Percentiles rank a stretch among this genome's conserved stretches.
Evolutionary conservation across 306 rosid species (phyloP).

Genomic region (Cicer chorassanicum): DNA sequence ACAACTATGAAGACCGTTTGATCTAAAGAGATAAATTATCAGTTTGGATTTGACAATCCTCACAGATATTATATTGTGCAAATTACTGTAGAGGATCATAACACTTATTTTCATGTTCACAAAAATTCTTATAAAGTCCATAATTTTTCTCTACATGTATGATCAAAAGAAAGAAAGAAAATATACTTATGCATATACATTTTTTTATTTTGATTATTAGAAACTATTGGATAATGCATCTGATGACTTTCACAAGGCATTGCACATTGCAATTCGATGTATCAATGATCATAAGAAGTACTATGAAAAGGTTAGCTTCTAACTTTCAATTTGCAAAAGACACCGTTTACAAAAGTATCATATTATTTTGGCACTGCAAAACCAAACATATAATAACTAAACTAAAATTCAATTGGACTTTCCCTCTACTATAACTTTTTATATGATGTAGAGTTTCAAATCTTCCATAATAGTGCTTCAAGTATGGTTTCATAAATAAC

Average conservation of each 20-base stretch:
- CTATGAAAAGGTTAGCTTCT: slow-evolving; percentile 65
- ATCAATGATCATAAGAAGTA: slow-evolving; percentile 66
- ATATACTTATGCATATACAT: neutral
- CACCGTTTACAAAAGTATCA: neutral
- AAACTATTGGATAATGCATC: slow-evolving; percentile 50
- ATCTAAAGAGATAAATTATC: too few relatives aligned
- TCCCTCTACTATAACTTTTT: too few relatives aligned
- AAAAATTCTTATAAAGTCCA: neutral
- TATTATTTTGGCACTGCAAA: neutral
- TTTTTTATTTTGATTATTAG: slow-evolving; percentile 45
- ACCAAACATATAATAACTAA: too few relatives aligned
- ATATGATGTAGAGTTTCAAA: too few relatives aligned
- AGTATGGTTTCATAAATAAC: too few relatives aligned
- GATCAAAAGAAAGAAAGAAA: neutral
- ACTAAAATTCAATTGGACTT: slow-evolving; percentile 1
- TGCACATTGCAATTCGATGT: slow-evolving; percentile 66
- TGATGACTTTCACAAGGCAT: slow-evolving; percentile 55
- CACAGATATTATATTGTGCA: too few relatives aligned
- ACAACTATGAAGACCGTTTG: too few relatives aligned
- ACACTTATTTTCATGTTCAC: neutral
- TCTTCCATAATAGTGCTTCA: too few relatives aligned
- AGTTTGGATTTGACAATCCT: too few relatives aligned
- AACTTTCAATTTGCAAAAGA: neutral
- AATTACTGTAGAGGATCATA: too few relatives aligned
- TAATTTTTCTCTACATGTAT: neutral